These are phyloP conservation scores for Penicillium roqueforti DNA, from an alignment of 495 filamentous ascomycete genomes.

Conservation along the genomic window DNA sequence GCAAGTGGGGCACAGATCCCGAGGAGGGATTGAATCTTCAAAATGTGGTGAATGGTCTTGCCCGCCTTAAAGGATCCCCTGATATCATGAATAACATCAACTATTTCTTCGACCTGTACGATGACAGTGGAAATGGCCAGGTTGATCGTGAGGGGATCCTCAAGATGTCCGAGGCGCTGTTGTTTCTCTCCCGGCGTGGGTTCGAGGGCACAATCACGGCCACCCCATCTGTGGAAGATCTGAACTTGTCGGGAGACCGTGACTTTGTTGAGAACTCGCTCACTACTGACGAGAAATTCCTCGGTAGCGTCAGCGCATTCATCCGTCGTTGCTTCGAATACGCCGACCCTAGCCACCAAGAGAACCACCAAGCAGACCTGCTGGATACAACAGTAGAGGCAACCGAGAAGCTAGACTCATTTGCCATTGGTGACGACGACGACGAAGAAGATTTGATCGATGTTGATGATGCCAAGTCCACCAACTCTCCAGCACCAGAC, in stretches of 20 bases:
- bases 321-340: constrained; percentile 97
- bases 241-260: constrained; percentile 21
- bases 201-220: constrained; percentile 67
- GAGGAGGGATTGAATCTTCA: constrained; percentile 74
- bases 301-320: constrained; percentile 89
- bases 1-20: constrained; percentile 77
- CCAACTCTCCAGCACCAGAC: constrained; percentile 17
- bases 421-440: constrained; percentile 77
- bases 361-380: constrained; percentile 41
- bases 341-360: constrained; percentile 83
- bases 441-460: constrained; percentile 72
- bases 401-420: constrained; percentile 53
- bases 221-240: constrained; percentile 37
- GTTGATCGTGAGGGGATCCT: constrained; percentile 97
- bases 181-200: constrained; percentile 86
- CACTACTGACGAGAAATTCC: constrained; percentile 70
- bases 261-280: constrained; percentile 33
- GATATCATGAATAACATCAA: constrained; percentile 97
- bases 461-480: constrained; percentile 36
- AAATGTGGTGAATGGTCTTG: constrained; percentile 85
- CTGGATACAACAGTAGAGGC: constrained; percentile 27
- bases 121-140: constrained; percentile 83
- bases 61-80: constrained; percentile 81
- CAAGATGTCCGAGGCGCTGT: constrained; percentile 85
- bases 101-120: constrained; percentile 96